Percentiles rank a stretch among this genome's conserved stretches.
These are phyloP conservation scores for Cercophora samala DNA, from an alignment of 495 filamentous ascomycete genomes.

Conservation along the genomic window DNA sequence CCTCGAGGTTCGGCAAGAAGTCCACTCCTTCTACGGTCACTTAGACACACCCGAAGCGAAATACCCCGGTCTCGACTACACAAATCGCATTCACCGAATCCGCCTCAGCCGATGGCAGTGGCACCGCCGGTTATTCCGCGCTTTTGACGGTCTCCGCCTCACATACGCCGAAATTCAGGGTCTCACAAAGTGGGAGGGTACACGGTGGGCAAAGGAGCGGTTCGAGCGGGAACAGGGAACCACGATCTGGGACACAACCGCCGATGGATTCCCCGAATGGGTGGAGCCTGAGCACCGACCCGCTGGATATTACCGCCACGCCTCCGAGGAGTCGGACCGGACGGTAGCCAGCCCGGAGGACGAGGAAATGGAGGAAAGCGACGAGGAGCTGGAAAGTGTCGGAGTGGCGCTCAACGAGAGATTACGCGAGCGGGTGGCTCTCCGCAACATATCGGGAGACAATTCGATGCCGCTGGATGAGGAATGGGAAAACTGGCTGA, in stretches of 20 bases:
- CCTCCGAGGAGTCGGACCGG: constrained; percentile 18
- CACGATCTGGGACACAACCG: constrained; percentile 73
- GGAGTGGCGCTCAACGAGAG: constrained; percentile 69
- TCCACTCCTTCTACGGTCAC: constrained; percentile 78
- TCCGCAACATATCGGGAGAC: constrained; percentile 58
- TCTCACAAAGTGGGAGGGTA: constrained; percentile 92
- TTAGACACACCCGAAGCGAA: constrained; percentile 82
- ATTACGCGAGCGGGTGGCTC: constrained; percentile 64
- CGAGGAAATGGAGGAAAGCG: constrained; percentile 61
- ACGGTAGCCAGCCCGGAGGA: constrained; percentile 37
- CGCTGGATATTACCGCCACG: constrained; percentile 31
- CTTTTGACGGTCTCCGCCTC: constrained; percentile 74
- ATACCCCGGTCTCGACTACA: constrained; percentile 89
- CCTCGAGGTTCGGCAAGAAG: constrained; percentile 86
- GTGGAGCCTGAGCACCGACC: constrained; percentile 47
- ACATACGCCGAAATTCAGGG: constrained; percentile 71
- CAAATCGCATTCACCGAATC: constrained; percentile 73
- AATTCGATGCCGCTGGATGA: constrained; percentile 64
- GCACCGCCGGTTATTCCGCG: constrained; percentile 77
- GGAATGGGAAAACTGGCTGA: constrained; percentile 83
- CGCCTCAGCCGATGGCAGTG: constrained; percentile 75
- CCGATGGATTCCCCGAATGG: constrained; percentile 58
- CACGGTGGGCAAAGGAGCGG: constrained; percentile 78
- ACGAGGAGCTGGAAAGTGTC: constrained; percentile 67
- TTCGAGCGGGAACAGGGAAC: constrained; percentile 77